Base-by-base conservation (phyloP, 2,329 filamentous ascomycete species). In the Trichophyton mentagrophytes region DNA sequence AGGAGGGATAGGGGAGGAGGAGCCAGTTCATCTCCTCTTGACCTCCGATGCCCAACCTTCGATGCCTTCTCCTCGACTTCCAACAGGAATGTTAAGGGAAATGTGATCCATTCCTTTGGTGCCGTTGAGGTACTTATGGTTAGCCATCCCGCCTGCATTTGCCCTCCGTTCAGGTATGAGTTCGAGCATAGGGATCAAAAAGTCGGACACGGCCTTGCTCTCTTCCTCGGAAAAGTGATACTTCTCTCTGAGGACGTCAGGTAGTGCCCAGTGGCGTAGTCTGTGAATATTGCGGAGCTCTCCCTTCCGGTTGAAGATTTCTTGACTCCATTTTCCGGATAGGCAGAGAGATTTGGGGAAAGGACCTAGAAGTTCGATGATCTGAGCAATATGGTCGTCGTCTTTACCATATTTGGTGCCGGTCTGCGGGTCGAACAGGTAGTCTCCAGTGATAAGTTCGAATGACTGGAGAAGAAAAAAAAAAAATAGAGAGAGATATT, bases 361-460 rank as follows among this genome's bases (percentile, higher is more conserved):
- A 0, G 88, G 86, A 7, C 93, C 93, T 17, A 99, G 84, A 3
- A 99, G 82, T 74, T 99, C 93, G 72, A 99, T 97, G 69, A 99
- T 97, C 72, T 99, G 93, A 8, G 93, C 93, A 66, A 99, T 96
- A 76, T 99, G 93, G 71, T 99, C 93, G 77, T 99, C 93, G 71
- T 99, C 93, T 77, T 99, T 99, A 71, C 93, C 93, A 74, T 99
- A 99, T 76, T 97, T 97, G 47, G 92, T 97, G 64, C 93, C 93
- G 0, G 92, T 96, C 76, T 99, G 93, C 0, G 93, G 93, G 69
- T 99, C 93, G 74, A 99, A 99, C 49, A 99, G 84, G 71, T 99
- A 99, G 74, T 99, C 93, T 66, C 93, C 93, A 1, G 93, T 99
- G 66, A 99, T 97, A 51, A 99, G 80, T 73, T 99, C 93, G 68